Evolutionary conservation across 1,284 basidiomycete genomes (phyloP).

Genomic region (Tylopilus sp.): DNA sequence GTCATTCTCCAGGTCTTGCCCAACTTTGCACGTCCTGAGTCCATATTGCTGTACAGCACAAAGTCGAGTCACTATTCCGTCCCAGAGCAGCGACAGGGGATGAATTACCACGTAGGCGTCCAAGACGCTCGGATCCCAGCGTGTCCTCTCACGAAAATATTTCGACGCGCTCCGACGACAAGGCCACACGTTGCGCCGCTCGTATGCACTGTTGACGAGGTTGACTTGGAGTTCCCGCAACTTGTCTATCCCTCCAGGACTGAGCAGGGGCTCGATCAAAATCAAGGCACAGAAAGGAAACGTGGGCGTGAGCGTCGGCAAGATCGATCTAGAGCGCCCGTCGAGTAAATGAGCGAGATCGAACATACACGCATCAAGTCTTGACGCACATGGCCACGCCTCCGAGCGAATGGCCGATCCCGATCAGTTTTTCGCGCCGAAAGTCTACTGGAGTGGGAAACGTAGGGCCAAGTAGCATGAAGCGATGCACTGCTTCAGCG

Average conservation of each 20-base stretch:
- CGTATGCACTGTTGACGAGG: constrained; percentile 44
- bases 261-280: constrained; percentile 55
- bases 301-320: constrained; percentile 43
- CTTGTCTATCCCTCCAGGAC: constrained; percentile 42
- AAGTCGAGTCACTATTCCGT: background rate
- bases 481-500: constrained; percentile 50
- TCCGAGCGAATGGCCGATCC: constrained; percentile 62
- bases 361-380: background rate
- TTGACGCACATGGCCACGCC: constrained; percentile 52
- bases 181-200: constrained; percentile 48
- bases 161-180: constrained; percentile 39
- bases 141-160: constrained; percentile 35
- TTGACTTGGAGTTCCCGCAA: constrained; percentile 38
- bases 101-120: constrained; percentile 46
- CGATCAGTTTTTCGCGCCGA: constrained; percentile 45
- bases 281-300: constrained; percentile 46
- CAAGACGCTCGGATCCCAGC: constrained; percentile 49
- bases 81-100: background rate
- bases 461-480: constrained; percentile 41
- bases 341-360: constrained; percentile 8
- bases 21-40: constrained; percentile 37
- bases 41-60: constrained; percentile 40
- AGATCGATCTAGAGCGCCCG: constrained; percentile 41
- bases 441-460: constrained; percentile 44
- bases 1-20: constrained; percentile 27